phyloP scores from a whole-genome alignment of 2,329 filamentous ascomycete species.

The Fonsecaea erecta region DNA sequence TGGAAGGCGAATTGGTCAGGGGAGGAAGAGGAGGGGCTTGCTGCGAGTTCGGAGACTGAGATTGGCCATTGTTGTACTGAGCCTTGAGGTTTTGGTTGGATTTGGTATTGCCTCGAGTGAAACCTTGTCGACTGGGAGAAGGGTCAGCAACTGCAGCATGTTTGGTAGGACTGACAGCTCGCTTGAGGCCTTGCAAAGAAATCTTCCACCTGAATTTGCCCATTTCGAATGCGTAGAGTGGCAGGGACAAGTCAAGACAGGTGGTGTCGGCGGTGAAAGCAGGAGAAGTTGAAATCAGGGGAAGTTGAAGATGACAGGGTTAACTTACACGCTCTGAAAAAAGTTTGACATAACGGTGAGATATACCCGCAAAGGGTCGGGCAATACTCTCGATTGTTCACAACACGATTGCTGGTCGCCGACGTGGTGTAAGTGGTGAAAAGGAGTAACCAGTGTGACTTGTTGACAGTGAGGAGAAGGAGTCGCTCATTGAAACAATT shows the following conservation, averaged over 20 bases:
- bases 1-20: slow-evolving; percentile 48
- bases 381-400: slow-evolving; percentile 6
- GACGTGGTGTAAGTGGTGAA: slow-evolving; percentile 10
- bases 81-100: slow-evolving; percentile 47
- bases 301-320: slow-evolving; percentile 10
- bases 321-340: slow-evolving; percentile 55
- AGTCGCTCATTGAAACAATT: slow-evolving; percentile 4
- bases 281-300: slow-evolving; percentile 9
- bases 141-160: slow-evolving; percentile 36
- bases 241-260: slow-evolving; percentile 16
- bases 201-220: slow-evolving; percentile 24
- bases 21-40: slow-evolving; percentile 40
- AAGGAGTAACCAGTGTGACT: slow-evolving; percentile 25
- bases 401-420: slow-evolving; percentile 15
- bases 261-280: slow-evolving; percentile 16
- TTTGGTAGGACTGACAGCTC: slow-evolving; percentile 32
- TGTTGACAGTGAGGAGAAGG: slow-evolving; percentile 10
- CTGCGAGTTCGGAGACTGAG: slow-evolving; percentile 40
- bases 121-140: slow-evolving; percentile 52
- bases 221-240: slow-evolving; percentile 14
- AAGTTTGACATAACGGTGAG: slow-evolving; percentile 51
- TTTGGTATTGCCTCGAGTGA: slow-evolving; percentile 54
- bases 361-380: slow-evolving; percentile 11
- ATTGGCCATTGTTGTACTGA: slow-evolving; percentile 40
- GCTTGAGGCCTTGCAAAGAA: slow-evolving; percentile 28